Conservation (phyloP, 2,329 filamentous ascomycete species). For the Phialophora macrospora region DNA sequence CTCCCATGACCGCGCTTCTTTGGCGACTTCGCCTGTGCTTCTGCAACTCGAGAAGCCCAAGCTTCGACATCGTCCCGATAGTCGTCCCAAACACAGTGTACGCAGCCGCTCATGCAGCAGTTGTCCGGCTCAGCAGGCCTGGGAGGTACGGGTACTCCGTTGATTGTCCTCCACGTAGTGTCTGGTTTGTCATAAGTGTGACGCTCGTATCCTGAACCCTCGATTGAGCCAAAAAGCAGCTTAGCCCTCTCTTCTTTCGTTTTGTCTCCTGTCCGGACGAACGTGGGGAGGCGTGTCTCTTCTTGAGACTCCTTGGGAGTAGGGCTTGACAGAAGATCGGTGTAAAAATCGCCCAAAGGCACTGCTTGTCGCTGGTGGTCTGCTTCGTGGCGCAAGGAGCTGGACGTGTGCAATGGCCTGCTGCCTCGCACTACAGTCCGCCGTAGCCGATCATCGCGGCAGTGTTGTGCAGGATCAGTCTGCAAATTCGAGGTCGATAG, state of each 20-base stretch:
- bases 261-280: conserved; percentile 36
- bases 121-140: conserved; percentile 90
- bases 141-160: conserved; percentile 81
- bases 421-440: background rate
- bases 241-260: conserved; percentile 57
- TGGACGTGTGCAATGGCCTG: conserved; percentile 14
- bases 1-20: conserved; percentile 26
- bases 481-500: conserved; percentile 8
- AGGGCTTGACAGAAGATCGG: conserved; percentile 47
- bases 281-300: conserved; percentile 31
- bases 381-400: conserved; percentile 1
- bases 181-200: conserved; percentile 52
- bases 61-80: conserved; percentile 92
- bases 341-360: conserved; percentile 52
- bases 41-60: conserved; percentile 70
- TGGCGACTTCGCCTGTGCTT: conserved; percentile 59
- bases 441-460: background rate
- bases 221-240: conserved; percentile 82
- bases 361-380: conserved; percentile 44
- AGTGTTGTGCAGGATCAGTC: background rate
- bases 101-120: conserved; percentile 98
- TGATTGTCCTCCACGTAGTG: conserved; percentile 65
- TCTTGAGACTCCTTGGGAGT: conserved; percentile 31
- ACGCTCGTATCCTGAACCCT: conserved; percentile 72
- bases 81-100: conserved; percentile 94